phyloP scores from a whole-genome alignment of 768 basidiomycete genomes.

The Hydnomerulius pinastri region DNA sequence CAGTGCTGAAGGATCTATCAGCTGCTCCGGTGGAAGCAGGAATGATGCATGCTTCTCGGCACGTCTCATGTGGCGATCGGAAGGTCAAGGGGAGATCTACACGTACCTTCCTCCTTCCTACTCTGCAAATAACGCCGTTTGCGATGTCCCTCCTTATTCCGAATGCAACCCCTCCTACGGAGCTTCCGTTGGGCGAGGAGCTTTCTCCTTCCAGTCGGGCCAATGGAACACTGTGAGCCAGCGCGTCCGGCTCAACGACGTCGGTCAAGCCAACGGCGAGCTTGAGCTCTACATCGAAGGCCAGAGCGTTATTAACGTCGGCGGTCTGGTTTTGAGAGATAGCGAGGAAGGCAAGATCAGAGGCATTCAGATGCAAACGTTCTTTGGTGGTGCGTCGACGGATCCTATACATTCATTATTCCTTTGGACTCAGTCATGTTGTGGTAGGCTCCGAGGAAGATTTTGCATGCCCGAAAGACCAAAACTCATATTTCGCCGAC shows the following conservation, averaged over 20 bases:
- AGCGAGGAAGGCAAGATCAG: conserved; percentile 51
- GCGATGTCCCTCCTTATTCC: conserved; percentile 49
- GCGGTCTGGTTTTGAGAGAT: conserved; percentile 56
- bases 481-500: conserved; percentile 67
- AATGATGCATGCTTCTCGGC: conserved; percentile 59
- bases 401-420: conserved; percentile 6
- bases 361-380: conserved; percentile 76
- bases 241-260: conserved; percentile 75
- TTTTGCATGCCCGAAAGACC: conserved; percentile 63
- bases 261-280: conserved; percentile 70
- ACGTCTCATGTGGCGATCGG: conserved; percentile 68
- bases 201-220: conserved; percentile 64
- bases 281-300: conserved; percentile 68
- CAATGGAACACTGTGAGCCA: conserved; percentile 68
- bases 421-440: neutral
- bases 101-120: conserved; percentile 61
- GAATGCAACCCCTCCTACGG: conserved; percentile 66
- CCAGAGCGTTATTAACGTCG: conserved; percentile 59
- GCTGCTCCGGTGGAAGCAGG: conserved; percentile 68
- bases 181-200: conserved; percentile 67
- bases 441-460: conserved; percentile 42
- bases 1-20: conserved; percentile 43
- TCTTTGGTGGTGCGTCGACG: conserved; percentile 62
- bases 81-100: conserved; percentile 67
- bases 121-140: conserved; percentile 49